Evolutionary conservation across 2,329 filamentous ascomycete species (phyloP), one percentile per base, ranked within the genome.

Genomic region (Ramichloridium luteum): DNA sequence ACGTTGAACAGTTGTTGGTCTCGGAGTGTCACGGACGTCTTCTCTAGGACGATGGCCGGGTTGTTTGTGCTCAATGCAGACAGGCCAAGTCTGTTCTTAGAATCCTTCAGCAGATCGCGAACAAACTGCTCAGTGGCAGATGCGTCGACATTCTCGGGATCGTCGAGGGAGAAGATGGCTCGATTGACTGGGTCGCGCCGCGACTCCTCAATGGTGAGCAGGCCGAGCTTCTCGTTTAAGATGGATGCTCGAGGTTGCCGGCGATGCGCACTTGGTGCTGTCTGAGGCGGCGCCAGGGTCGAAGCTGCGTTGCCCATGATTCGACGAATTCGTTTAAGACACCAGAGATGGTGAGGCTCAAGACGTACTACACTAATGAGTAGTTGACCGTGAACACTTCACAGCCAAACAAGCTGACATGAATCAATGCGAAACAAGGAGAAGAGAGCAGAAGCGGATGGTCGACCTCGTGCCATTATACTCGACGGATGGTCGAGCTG

Each of bases 1-100:
- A 85, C 60, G 51, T 86, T 92, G 73, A 85, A 93, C 39, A 80
- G 69, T 34, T 93, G 84, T 33, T 74, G 77, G 52, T 90, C 79
- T 25, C 68, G 59, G 37, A 83, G 70, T 33, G 70, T 60, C 16
- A 77, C 64, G 1, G 72, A 59, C 6, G 70, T 71, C 25, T 75
- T 78, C 32, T 70, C 67, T 26, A 93, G 67, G 27, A 85, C 66
- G 8, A 70, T 58, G 35, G 68, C 68, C 5, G 80, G 76, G 39
- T 81, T 68, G 41, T 77, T 74, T 6, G 70, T 65, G 51, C 72
- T 77, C 30, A 92, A 64, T 2, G 80, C 80, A 2, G 77, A 74
- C 18, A 90, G 67, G 4, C 82, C 83, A 10, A 92, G 74, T 39
- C 80, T 81, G 48, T 73, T 72, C 63, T 54, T 54, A 27, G 46